Percentiles rank a stretch among this genome's conserved stretches.
These are phyloP conservation scores for Bacterosira constricta DNA, from an alignment of 108 stramenopile species.

Conservation along the genomic window DNA sequence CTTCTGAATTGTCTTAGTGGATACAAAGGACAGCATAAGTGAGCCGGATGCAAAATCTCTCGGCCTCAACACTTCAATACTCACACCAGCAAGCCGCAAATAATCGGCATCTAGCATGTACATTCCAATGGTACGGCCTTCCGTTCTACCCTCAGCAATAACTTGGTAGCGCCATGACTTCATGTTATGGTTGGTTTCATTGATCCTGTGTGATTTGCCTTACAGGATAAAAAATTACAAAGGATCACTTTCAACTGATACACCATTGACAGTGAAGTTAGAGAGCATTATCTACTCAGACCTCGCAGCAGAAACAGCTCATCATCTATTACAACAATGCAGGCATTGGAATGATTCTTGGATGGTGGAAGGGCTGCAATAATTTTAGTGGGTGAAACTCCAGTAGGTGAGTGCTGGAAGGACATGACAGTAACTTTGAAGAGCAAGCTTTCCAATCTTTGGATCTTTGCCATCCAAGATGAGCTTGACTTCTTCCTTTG, in stretches of 20 bases:
- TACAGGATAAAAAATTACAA: slow-evolving; percentile 3
- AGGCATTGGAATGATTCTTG: not conserved
- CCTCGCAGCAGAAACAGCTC: not conserved
- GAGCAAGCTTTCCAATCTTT: too few species aligned
- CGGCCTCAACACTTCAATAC: too few species aligned
- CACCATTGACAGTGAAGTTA: slow-evolving; percentile 2
- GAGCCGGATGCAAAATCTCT: too few species aligned
- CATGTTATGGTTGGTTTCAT: slow-evolving; percentile 4
- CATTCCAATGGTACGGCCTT: too few species aligned
- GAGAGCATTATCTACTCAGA: not conserved
- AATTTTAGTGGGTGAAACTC: not conserved
- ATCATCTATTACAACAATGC: not conserved
- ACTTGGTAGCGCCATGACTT: slow-evolving; percentile 2
- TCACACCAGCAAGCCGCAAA: too few species aligned
- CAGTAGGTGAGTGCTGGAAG: not conserved
- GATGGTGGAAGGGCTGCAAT: slow-evolving; percentile 4
- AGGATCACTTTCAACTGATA: not conserved
- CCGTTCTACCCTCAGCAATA: slow-evolving; percentile 1
- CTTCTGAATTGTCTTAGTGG: too few species aligned
- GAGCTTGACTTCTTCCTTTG: too few species aligned
- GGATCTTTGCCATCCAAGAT: too few species aligned
- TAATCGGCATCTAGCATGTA: too few species aligned
- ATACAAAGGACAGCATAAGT: too few species aligned
- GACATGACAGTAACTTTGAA: too few species aligned
- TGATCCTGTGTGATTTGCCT: not conserved